These are phyloP conservation scores for Plasmodium adleri DNA, from an alignment of 169 alveolate species.

Conservation along the genomic window DNA sequence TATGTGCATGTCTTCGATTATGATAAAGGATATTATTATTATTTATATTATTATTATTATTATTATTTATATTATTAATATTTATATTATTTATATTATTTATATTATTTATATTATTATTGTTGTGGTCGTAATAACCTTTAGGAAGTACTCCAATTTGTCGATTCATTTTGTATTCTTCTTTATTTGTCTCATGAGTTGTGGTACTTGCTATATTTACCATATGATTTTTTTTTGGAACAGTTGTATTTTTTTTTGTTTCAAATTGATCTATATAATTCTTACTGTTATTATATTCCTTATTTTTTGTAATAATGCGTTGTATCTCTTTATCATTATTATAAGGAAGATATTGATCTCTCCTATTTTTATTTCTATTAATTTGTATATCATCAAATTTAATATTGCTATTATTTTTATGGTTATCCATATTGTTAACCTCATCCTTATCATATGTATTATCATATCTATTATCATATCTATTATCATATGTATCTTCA, in stretches of 20 bases:
- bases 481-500: neutral
- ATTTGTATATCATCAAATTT: neutral
- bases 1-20: neutral
- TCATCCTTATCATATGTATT: neutral
- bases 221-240: neutral
- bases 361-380: too few relatives aligned
- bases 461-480: too few relatives aligned
- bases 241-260: neutral
- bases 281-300: neutral
- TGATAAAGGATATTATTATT: neutral
- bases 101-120: neutral
- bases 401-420: neutral
- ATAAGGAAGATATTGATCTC: too few relatives aligned
- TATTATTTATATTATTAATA: neutral
- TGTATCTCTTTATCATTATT: too few relatives aligned
- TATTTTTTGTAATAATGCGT: neutral
- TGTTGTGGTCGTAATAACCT: neutral
- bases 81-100: neutral
- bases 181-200: too few relatives aligned
- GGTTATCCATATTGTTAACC: neutral
- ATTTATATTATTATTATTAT: neutral
- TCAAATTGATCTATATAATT: neutral
- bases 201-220: too few relatives aligned
- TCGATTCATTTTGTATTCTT: too few relatives aligned
- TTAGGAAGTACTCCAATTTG: too few relatives aligned